Evolutionary conservation across 345 rosid genomes (phyloP).

Genomic region (Citrus hindsii): DNA sequence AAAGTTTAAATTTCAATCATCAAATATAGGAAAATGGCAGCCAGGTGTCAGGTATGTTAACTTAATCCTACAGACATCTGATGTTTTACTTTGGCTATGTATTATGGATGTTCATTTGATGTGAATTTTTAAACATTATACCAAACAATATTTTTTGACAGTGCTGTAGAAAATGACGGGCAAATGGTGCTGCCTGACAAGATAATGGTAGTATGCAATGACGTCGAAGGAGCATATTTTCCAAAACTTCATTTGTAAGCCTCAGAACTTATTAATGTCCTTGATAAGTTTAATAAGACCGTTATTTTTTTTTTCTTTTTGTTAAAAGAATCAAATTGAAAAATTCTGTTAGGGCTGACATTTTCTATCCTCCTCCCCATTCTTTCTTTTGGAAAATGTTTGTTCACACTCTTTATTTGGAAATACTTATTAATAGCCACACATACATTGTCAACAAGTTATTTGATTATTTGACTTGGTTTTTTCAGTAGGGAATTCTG

Average conservation of each 20-base stretch:
- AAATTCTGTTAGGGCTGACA: not conserved
- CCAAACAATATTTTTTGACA: slow-evolving; percentile 29
- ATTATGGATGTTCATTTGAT: not conserved
- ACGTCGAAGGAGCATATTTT: slow-evolving; percentile 87
- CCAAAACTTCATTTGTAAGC: slow-evolving; percentile 76
- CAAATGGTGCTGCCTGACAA: slow-evolving; percentile 46
- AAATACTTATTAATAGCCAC: too few species aligned
- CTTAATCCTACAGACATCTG: not conserved
- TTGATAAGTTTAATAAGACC: not conserved
- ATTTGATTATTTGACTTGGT: not conserved
- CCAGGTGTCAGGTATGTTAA: slow-evolving; percentile 50
- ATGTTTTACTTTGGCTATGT: slow-evolving; percentile 1
- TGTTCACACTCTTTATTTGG: not conserved
- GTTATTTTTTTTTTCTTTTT: not conserved
- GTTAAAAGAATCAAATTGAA: not conserved
- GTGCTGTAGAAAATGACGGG: slow-evolving; percentile 43
- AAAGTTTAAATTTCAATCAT: slow-evolving; percentile 32
- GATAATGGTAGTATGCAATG: slow-evolving; percentile 83
- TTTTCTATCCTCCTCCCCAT: not conserved
- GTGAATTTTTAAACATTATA: slow-evolving; percentile 13
- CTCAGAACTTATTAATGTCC: not conserved
- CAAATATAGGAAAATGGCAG: slow-evolving; percentile 31
- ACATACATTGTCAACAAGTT: not conserved
- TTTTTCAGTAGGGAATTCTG: not conserved
- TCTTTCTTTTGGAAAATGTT: not conserved